These are phyloP conservation scores for Fusarium dimerum DNA, from an alignment of 2,329 filamentous ascomycete genomes.

Conservation along the genomic window DNA sequence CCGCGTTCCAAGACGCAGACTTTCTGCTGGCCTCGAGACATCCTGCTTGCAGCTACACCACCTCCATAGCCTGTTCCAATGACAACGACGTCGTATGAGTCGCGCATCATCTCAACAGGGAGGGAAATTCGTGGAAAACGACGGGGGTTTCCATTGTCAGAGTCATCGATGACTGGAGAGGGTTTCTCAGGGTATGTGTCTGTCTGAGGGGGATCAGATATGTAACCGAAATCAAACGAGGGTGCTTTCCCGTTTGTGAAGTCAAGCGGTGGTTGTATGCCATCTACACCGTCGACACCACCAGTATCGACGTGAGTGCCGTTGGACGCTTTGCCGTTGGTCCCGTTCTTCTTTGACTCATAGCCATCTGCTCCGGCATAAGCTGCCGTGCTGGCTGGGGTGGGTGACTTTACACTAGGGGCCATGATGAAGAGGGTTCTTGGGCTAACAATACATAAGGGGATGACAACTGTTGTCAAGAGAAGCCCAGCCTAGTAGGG, in stretches of 20 bases:
- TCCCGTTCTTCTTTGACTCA: neutral
- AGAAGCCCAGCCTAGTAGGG: no score
- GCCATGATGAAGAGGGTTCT: no score
- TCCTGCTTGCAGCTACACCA: constrained; percentile 64
- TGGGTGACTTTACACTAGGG: no score
- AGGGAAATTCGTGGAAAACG: constrained; percentile 56
- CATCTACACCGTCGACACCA: neutral
- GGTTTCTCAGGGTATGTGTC: neutral
- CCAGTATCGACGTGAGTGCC: neutral
- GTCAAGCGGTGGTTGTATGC: no score
- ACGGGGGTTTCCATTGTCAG: constrained; percentile 1
- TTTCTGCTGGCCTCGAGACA: constrained; percentile 56
- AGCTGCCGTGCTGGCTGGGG: no score
- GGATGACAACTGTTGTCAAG: no score
- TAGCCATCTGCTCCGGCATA: neutral
- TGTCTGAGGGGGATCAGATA: no score
- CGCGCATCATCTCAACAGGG: constrained; percentile 57
- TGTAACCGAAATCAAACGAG: no score
- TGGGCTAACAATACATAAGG: no score
- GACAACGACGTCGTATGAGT: constrained; percentile 64
- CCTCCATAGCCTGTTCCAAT: constrained; percentile 71
- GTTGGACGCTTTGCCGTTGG: neutral
- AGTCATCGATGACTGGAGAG: neutral
- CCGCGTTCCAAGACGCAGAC: constrained; percentile 68
- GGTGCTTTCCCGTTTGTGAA: no score